Percentiles rank a stretch among this genome's conserved stretches.
Evolutionary conservation across 805 yeast species (phyloP).

Genomic region (Saturnispora quitensis): DNA sequence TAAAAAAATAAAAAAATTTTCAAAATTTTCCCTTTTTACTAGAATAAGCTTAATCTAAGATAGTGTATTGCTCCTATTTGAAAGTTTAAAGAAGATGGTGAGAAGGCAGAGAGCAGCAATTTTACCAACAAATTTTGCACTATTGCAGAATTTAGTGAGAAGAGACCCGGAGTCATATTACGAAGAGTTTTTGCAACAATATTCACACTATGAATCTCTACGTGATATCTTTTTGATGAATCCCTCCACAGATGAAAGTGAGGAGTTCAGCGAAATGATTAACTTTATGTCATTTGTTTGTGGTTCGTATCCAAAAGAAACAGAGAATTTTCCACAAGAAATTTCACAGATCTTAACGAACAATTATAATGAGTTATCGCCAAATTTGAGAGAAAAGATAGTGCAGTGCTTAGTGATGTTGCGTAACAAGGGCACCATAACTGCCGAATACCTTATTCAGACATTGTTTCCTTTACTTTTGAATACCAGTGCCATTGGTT

Average conservation of each 20-base stretch:
- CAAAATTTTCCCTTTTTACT: not conserved
- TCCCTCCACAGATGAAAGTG: slow-evolving; percentile 51
- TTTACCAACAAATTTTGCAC: slow-evolving; percentile 83
- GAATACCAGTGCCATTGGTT: slow-evolving; percentile 37
- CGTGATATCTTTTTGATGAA: slow-evolving; percentile 78
- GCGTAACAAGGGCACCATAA: slow-evolving; percentile 72
- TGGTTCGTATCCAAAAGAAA: slow-evolving; percentile 80
- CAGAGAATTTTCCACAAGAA: slow-evolving; percentile 77
- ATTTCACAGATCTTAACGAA: slow-evolving; percentile 56
- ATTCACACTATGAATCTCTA: slow-evolving; percentile 83
- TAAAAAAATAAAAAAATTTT: not conserved
- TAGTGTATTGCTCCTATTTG: not conserved
- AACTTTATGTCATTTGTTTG: slow-evolving; percentile 93
- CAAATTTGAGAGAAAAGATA: slow-evolving; percentile 86
- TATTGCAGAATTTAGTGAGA: slow-evolving; percentile 84
- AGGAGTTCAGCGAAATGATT: slow-evolving; percentile 71
- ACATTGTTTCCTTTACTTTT: slow-evolving; percentile 79
- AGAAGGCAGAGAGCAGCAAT: slow-evolving; percentile 87
- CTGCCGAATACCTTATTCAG: slow-evolving; percentile 74
- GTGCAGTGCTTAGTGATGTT: slow-evolving; percentile 84
- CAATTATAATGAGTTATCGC: slow-evolving; percentile 72
- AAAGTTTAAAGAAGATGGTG: slow-evolving; percentile 45
- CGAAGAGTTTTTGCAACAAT: slow-evolving; percentile 90
- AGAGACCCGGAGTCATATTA: slow-evolving; percentile 91
- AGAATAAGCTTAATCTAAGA: not conserved